Evolutionary conservation across 2,329 filamentous ascomycete species (phyloP).

Genomic region (Epicoccum nigrum): DNA sequence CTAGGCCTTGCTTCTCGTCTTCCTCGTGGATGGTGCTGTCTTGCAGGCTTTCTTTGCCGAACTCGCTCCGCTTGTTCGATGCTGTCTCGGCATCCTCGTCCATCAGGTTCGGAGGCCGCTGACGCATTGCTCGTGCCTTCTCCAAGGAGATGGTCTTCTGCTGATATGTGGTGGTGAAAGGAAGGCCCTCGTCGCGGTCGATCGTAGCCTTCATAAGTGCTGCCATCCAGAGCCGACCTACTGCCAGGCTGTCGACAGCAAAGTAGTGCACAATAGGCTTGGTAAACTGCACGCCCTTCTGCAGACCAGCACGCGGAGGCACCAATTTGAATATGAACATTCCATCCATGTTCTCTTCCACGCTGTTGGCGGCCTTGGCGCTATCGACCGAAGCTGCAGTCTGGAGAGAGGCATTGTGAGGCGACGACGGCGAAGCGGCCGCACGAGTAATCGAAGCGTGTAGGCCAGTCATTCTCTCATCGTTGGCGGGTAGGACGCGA

Average conservation of each 20-base stretch:
- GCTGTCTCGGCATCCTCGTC: slow-evolving; percentile 52
- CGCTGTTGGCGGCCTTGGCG: slow-evolving; percentile 36
- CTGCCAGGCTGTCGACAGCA: slow-evolving; percentile 86
- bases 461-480: slow-evolving; percentile 85
- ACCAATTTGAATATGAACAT: slow-evolving; percentile 99
- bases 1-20: slow-evolving; percentile 46
- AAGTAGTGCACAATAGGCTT: slow-evolving; percentile 98
- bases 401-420: slow-evolving; percentile 49
- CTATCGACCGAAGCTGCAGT: slow-evolving; percentile 50
- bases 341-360: slow-evolving; percentile 58
- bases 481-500: slow-evolving; percentile 91
- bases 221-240: slow-evolving; percentile 96
- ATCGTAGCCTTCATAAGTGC: slow-evolving; percentile 99
- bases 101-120: slow-evolving; percentile 89
- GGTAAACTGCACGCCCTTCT: slow-evolving; percentile 93
- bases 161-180: slow-evolving; percentile 90
- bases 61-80: slow-evolving; percentile 36
- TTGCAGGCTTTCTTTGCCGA: slow-evolving; percentile 44
- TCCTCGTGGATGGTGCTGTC: slow-evolving; percentile 47
- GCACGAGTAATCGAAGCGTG: slow-evolving; percentile 92
- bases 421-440: slow-evolving; percentile 69
- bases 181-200: slow-evolving; percentile 78
- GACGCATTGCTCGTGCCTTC: slow-evolving; percentile 85
- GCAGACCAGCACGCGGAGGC: slow-evolving; percentile 84
- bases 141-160: slow-evolving; percentile 93